Evolutionary conservation across 805 yeast genomes (phyloP).

Genomic region (Candida chauliodis): DNA sequence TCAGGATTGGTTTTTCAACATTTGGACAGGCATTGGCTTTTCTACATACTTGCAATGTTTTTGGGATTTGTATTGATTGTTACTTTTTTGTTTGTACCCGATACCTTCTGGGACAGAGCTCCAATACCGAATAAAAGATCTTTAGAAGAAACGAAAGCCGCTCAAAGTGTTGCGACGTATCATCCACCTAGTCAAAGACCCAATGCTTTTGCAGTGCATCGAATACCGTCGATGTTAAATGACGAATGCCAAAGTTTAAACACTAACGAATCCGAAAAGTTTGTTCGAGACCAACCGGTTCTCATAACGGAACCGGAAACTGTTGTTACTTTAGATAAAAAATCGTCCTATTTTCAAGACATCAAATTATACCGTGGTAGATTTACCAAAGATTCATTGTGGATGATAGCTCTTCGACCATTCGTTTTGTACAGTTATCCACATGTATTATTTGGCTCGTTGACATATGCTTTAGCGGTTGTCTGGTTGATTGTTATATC

Average conservation of each 20-base stretch:
- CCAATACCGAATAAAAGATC: conserved; percentile 50
- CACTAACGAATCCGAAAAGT: conserved; percentile 9
- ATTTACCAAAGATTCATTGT: conserved; percentile 47
- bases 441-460: conserved; percentile 46
- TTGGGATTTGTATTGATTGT: conserved; percentile 43
- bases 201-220: conserved; percentile 25
- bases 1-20: conserved; percentile 50
- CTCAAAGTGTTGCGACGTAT: conserved; percentile 30
- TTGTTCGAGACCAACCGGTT: conserved; percentile 8
- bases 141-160: conserved; percentile 44
- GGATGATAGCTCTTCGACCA: conserved; percentile 55
- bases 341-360: conserved; percentile 8
- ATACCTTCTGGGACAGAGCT: conserved; percentile 59
- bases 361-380: conserved; percentile 47
- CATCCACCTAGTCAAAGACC: conserved; percentile 25
- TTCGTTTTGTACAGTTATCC: conserved; percentile 50
- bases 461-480: conserved; percentile 53
- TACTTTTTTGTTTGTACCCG: conserved; percentile 56
- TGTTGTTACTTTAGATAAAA: not conserved
- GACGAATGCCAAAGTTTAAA: conserved; percentile 14
- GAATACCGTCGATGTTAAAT: conserved; percentile 11
- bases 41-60: conserved; percentile 55
- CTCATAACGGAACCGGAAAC: conserved; percentile 11
- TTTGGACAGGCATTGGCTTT: conserved; percentile 56
- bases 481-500: conserved; percentile 64